A percentile compares a stretch with the other conserved stretches of the same genome.
These are phyloP conservation scores for Aspergillus sp. DNA, from an alignment of 2,329 filamentous ascomycete genomes.

Conservation along the genomic window DNA sequence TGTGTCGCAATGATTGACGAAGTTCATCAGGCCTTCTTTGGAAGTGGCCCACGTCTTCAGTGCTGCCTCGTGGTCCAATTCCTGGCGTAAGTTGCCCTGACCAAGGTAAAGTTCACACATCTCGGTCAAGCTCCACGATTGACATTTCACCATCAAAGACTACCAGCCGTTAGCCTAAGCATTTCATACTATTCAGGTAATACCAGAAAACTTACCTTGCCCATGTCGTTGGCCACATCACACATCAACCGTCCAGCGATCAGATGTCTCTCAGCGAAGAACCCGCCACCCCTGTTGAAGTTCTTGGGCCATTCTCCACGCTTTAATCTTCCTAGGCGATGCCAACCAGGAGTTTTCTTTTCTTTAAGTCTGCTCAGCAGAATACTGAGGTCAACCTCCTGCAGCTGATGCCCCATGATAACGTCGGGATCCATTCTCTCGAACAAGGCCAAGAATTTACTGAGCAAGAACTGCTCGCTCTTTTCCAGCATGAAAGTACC, in stretches of 20 bases:
- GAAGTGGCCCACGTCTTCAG: slow-evolving; percentile 80
- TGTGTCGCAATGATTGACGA: slow-evolving; percentile 85
- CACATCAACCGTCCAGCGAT: slow-evolving; percentile 85
- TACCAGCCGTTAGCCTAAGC: slow-evolving; percentile 23
- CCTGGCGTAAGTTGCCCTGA: slow-evolving; percentile 63
- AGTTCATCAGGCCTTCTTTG: slow-evolving; percentile 83
- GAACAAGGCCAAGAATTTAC: slow-evolving; percentile 82
- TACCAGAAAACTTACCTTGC: slow-evolving; percentile 53
- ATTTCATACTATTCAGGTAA: neutral
- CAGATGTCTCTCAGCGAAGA: slow-evolving; percentile 87
- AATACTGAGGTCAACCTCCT: slow-evolving; percentile 92
- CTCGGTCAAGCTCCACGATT: slow-evolving; percentile 95
- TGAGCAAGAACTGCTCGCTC: slow-evolving; percentile 76
- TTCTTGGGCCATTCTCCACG: slow-evolving; percentile 79
- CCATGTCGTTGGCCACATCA: slow-evolving; percentile 91
- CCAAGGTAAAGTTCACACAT: slow-evolving; percentile 91
- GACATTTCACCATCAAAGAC: slow-evolving; percentile 93
- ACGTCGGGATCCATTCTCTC: slow-evolving; percentile 88
- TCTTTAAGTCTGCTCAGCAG: slow-evolving; percentile 79
- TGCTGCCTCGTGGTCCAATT: slow-evolving; percentile 81
- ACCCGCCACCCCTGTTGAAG: slow-evolving; percentile 77
- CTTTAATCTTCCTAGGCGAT: slow-evolving; percentile 79
- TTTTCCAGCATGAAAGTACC: slow-evolving; percentile 75
- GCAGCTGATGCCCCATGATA: slow-evolving; percentile 87
- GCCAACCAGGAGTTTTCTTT: slow-evolving; percentile 90